Evolutionary conservation across 371 early-diverging fungal species (phyloP), one percentile per base, ranked within the genome.

Genomic region (Mucor ambiguus): DNA sequence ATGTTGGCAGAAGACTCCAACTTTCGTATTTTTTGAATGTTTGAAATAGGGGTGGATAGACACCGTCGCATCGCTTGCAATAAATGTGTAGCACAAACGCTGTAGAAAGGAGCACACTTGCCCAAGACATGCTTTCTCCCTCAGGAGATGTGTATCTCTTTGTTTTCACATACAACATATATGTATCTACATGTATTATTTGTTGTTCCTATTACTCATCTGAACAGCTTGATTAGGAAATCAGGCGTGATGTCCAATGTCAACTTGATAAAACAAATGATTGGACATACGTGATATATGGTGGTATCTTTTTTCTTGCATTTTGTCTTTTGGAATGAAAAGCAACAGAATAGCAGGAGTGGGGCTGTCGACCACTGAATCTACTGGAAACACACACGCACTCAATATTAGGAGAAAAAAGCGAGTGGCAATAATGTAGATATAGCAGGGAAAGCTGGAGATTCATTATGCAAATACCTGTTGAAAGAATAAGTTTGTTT

Each of bases 401-500:
- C 16, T 1, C 29, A 18, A 0, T 26, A 28, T 29, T 29, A 54
- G 54, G 54, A 54, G 54, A 29, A 11, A 49, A 24, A 49, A 41
- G 20, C 28, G 14, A 54, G 54, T 26, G 29, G 54, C 54, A 28
- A 54, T 28, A 29, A 54, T 54, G 18, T 54, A 4, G 46, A 14
- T 54, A 8, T 54, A 29, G 26, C 30, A 54, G 14, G 26, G 54
- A 54, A 29, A 28, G 54, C 26, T 29, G 26, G 54, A 26, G 26
- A 54, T 54, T 26, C 54, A 22, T 28, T 54, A 54, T 54, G 54
- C 54, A 54, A 54, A 16, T 89, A 96, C n/a, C 89, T 46, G 46
- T 46, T 46, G 22, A 46, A 46, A 41, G 41, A 41, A 37, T 1
- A 46, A 22, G 22, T 46, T 46, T 20, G 46, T 46, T 46, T 46